Base-by-base conservation (phyloP, 2,329 filamentous ascomycete species). In the Cytospora leucostoma region DNA sequence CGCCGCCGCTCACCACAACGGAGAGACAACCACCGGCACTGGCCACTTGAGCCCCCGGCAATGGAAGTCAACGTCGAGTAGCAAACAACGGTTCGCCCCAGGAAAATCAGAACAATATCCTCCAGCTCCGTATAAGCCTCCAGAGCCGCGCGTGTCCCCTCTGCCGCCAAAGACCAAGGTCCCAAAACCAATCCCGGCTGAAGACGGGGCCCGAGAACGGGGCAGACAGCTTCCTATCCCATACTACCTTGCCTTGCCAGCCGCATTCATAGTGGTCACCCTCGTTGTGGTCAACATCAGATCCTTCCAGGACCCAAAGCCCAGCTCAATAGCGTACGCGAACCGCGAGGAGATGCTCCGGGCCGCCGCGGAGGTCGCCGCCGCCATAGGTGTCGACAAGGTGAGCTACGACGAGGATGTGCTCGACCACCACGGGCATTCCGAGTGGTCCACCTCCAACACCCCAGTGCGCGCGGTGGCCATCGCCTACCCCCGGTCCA, bases 371-470 rank as follows among this genome's bases (percentile, higher is more conserved):
- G 84, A 88, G 70, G 75, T 89, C 17, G 77, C 79, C 59, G 65
- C 68, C 0, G 68, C 75, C 12, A 73, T 89, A 4, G 86, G 86
- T 27, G 78, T 85, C 47, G 86, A 88, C 59, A 74, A 80, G 1
- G 83, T 91, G 56, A 87, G 80, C 69, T 85, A 84, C 13, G 88
- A 91, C 69, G 78, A 84, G 51, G 86, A 88, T 50, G 86, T 87
- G 52, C 75, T 91, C 2, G 81, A 85, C 21, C 75, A 79, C 53
- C 88, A 91, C 70, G 87, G 88, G 15, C 87, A 85, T 72, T 90
- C 88, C 0, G 88, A 90, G 71, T 90, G 87, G 87, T 89, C 87
- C 0, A 85, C 85, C 0, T 83, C 88, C 68, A 91, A 91, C 70
- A 84, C 85, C 34, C 79, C 85, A 35, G 80, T 80, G 21, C 77